These are phyloP conservation scores for Penicillium sclerotigenum DNA, from an alignment of 2,329 filamentous ascomycete genomes.

Conservation along the genomic window DNA sequence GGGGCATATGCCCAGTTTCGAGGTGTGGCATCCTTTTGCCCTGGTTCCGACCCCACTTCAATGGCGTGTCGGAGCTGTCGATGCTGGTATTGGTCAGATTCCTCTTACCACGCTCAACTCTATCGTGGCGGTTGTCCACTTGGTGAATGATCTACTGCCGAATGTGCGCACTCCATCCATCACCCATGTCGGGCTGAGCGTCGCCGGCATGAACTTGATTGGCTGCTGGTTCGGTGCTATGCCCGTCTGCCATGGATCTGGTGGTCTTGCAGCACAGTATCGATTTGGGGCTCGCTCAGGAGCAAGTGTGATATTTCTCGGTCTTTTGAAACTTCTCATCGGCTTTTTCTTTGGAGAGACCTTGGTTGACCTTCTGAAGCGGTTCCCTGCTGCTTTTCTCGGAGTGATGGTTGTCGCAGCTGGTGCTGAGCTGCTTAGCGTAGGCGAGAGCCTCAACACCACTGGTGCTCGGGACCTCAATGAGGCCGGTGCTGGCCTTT, in stretches of 20 bases:
- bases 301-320: conserved; percentile 75
- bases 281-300: conserved; percentile 89
- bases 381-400: conserved; percentile 73
- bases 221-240: conserved; percentile 92
- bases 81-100: conserved; percentile 78
- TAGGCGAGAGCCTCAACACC: conserved; percentile 80
- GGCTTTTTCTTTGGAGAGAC: conserved; percentile 72
- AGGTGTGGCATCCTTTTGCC: conserved; percentile 59
- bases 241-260: conserved; percentile 92
- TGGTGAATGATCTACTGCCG: conserved; percentile 75
- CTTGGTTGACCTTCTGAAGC: conserved; percentile 65
- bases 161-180: conserved; percentile 65
- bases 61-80: conserved; percentile 56
- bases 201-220: conserved; percentile 77
- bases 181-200: conserved; percentile 75
- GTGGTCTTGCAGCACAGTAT: conserved; percentile 85
- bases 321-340: conserved; percentile 69
- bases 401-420: conserved; percentile 88
- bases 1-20: conserved; percentile 50
- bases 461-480: conserved; percentile 60
- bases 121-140: conserved; percentile 78
- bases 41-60: conserved; percentile 46
- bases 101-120: conserved; percentile 92
- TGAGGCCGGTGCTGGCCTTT: conserved; percentile 30
- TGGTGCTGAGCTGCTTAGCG: conserved; percentile 80